Percentiles rank a stretch among this genome's conserved stretches.
phyloP scores from a whole-genome alignment of 208 protist genomes.

The Trichomonas tenax region DNA sequence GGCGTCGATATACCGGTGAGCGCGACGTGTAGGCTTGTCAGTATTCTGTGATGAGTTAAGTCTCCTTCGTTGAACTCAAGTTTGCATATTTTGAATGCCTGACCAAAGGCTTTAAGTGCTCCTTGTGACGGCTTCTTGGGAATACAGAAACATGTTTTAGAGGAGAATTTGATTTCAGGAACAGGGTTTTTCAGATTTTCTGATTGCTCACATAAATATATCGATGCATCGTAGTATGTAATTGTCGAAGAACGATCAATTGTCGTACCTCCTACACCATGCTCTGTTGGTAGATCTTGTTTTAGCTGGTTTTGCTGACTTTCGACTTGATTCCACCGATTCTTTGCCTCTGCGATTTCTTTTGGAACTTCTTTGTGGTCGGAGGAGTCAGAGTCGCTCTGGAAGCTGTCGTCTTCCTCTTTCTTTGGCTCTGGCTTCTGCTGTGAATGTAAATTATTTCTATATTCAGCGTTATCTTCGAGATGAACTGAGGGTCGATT shows the following conservation, averaged over 20 bases:
- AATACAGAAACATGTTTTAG: neutral
- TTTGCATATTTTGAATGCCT: neutral
- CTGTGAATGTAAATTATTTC: neutral
- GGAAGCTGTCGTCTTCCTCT: neutral
- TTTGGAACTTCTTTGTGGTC: neutral
- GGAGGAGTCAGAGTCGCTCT: neutral
- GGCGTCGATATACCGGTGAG: neutral
- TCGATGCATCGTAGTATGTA: neutral
- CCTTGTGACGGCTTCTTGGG: neutral
- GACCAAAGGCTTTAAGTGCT: neutral
- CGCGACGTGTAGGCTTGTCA: neutral
- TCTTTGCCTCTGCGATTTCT: neutral
- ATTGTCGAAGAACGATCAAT: neutral
- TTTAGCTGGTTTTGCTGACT: neutral
- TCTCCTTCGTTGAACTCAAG: neutral
- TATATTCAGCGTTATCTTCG: neutral
- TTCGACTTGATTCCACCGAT: constrained; percentile 1
- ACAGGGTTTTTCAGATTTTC: neutral
- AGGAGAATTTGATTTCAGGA: neutral
- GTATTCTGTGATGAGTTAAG: neutral
- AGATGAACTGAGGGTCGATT: neutral
- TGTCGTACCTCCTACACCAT: neutral
- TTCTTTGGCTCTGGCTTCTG: neutral
- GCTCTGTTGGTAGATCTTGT: neutral
- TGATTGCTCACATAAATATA: neutral